Conservation (phyloP, 1,284 basidiomycete species). For the Gastroboletus turbinatus region DNA sequence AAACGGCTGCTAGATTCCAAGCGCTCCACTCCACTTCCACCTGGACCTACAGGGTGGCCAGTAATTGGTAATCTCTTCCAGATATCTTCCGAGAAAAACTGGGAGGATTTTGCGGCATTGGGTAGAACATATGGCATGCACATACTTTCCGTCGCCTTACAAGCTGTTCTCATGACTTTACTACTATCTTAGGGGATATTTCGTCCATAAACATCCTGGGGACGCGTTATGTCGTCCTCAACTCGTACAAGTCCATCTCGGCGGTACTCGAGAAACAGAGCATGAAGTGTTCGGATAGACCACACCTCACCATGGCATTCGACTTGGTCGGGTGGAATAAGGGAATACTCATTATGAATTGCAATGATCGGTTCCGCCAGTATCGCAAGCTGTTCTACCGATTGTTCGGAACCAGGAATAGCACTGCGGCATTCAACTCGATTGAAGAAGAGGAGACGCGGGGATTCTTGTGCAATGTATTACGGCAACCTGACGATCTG, state of each 20-base stretch:
- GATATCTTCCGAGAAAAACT: constrained; percentile 40
- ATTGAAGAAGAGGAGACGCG: constrained; percentile 22
- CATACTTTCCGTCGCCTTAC: background rate
- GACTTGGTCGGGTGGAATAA: constrained; percentile 28
- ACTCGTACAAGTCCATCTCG: constrained; percentile 17
- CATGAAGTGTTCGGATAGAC: constrained; percentile 25
- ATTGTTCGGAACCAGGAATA: constrained; percentile 28
- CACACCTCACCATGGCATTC: constrained; percentile 24
- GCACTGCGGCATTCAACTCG: constrained; percentile 12
- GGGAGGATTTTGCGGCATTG: constrained; percentile 48
- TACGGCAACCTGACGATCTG: constrained; percentile 17
- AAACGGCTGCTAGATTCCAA: constrained; percentile 3
- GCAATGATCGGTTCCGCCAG: constrained; percentile 22
- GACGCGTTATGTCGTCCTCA: constrained; percentile 28
- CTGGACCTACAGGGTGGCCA: constrained; percentile 32
- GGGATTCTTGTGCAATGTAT: constrained; percentile 19
- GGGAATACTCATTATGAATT: constrained; percentile 20
- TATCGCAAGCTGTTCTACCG: constrained; percentile 25
- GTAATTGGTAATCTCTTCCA: constrained; percentile 41
- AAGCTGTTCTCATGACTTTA: background rate
- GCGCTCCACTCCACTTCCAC: background rate
- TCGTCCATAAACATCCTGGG: constrained; percentile 18
- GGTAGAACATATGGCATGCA: constrained; percentile 41
- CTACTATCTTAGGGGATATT: constrained; percentile 22
- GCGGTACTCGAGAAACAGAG: constrained; percentile 33